Percentiles rank a stretch among this genome's conserved stretches.
phyloP scores from a whole-genome alignment of 495 filamentous ascomycete species.

The Hypoxylon perforatum region DNA sequence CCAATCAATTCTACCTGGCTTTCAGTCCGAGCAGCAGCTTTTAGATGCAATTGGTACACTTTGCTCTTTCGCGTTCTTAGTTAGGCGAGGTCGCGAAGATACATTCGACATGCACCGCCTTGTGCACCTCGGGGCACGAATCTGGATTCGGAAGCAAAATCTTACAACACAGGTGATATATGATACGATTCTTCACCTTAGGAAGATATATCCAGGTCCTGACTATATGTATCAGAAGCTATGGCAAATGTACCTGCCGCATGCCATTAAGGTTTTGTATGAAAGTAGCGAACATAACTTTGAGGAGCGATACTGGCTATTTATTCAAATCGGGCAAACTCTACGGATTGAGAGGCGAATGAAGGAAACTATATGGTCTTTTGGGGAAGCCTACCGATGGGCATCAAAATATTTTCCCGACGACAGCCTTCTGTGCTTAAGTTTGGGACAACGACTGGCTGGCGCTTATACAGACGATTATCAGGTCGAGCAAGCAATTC shows the following conservation, averaged over 20 bases:
- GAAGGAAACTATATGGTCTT: conserved; percentile 45
- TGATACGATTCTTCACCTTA: conserved; percentile 29
- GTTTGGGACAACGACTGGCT: neutral
- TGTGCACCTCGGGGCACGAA: conserved; percentile 56
- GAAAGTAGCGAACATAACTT: conserved; percentile 17
- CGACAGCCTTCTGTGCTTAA: neutral
- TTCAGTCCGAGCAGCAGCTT: conserved; percentile 29
- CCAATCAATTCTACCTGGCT: conserved; percentile 46
- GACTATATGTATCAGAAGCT: conserved; percentile 21
- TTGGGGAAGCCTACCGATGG: conserved; percentile 42
- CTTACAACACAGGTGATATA: neutral
- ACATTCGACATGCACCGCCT: conserved; percentile 57
- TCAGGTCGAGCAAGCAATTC: conserved; percentile 14
- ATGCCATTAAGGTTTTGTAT: conserved; percentile 40
- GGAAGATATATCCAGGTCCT: conserved; percentile 22
- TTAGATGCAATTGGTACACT: conserved; percentile 49
- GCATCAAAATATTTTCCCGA: conserved; percentile 9
- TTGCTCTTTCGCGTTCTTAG: conserved; percentile 49
- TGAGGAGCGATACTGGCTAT: conserved; percentile 29
- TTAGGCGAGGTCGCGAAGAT: conserved; percentile 31
- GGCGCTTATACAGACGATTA: neutral
- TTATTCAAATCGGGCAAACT: conserved; percentile 23
- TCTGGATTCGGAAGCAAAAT: conserved; percentile 44
- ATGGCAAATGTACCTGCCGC: conserved; percentile 47
- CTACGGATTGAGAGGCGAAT: conserved; percentile 38